Evolutionary conservation across 176 grass and related monocot genomes (phyloP), one percentile per base, ranked within the genome.

Genomic region (Olyra latifolia): DNA sequence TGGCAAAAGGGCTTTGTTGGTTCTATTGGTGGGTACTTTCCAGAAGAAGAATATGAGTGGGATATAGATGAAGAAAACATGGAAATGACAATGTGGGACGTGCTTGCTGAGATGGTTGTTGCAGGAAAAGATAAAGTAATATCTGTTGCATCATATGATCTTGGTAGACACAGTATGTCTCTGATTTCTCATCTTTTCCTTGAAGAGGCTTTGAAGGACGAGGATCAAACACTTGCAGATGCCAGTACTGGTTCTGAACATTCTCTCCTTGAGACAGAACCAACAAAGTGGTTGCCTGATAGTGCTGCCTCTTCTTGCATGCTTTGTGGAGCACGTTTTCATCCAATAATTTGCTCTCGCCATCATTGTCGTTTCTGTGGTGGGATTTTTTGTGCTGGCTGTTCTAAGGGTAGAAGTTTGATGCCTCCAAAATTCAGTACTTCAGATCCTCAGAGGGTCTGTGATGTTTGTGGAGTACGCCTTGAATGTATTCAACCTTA

Each of bases 341-440:
- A 93, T 85, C 96, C 90, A 62, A 91, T 93, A 65, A 99, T 95
- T 35, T 93, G 92, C 79, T 75, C 74, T 27, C 72, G 88, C 59
- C 95, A 98, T 84, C 95, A 98, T 62, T 98, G 95, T 32, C 89
- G 87, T 53, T 94, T 98, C 55, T 98, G 95, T 48, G 95, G 95
- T 38, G 92, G 92, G 39, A 50, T 94, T 83, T 98, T 93, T 82
- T 93, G 95, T 54, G 49, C 40, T 62, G 86, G 89, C 11, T 98
- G 95, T 60, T 98, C 95, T 63, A 98, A 91, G 68, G 88, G 88
- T 50, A 87, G 92, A 83, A 91, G 92, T 54, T 80, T 98, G 84
- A 70, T 98, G 81, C 95, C 95, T 66, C 74, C 85, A 5, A 98
- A 95, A 83, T 98, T 95, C 35, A 89, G 84, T 80, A 84, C 70